phyloP scores from a whole-genome alignment of 192 early-diverging fungal genomes.

The Coemansia guatemalensis region DNA sequence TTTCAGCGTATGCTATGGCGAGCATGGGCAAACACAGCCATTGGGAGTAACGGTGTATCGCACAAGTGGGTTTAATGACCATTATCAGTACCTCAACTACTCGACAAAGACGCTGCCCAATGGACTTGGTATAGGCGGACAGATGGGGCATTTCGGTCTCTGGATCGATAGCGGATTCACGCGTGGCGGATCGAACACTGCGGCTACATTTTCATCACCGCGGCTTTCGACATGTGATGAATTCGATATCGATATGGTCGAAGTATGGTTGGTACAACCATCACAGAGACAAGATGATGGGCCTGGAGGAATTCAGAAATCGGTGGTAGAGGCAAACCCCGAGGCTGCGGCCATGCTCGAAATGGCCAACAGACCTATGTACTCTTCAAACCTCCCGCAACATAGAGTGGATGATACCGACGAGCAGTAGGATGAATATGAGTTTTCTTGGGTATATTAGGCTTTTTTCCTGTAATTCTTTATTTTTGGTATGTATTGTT shows the following conservation, averaged over 20 bases:
- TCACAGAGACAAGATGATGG: slow-evolving; percentile 48
- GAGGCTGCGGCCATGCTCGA: slow-evolving; percentile 72
- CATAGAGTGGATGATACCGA: neutral
- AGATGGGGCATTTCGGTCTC: slow-evolving; percentile 69
- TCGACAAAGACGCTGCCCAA: slow-evolving; percentile 73
- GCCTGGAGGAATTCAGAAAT: slow-evolving; percentile 37
- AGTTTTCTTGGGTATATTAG: neutral
- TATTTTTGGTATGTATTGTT: neutral
- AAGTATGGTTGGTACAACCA: slow-evolving; percentile 70
- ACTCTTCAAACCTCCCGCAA: slow-evolving; percentile 42
- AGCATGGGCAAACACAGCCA: neutral
- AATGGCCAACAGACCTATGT: slow-evolving; percentile 71
- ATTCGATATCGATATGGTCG: slow-evolving; percentile 66
- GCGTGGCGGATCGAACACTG: slow-evolving; percentile 61
- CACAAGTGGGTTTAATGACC: slow-evolving; percentile 57
- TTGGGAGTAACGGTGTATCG: slow-evolving; percentile 14
- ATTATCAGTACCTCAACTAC: slow-evolving; percentile 76
- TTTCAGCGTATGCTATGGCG: slow-evolving; percentile 44
- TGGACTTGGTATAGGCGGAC: slow-evolving; percentile 74
- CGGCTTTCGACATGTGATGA: slow-evolving; percentile 54
- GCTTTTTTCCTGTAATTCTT: neutral
- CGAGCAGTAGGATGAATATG: neutral
- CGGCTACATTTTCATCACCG: slow-evolving; percentile 65
- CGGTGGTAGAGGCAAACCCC: slow-evolving; percentile 60
- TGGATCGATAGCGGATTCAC: slow-evolving; percentile 67